A percentile compares a stretch with the other conserved stretches of the same genome.
Conservation (phyloP, 495 filamentous ascomycete species). For the Letharia columbiana region DNA sequence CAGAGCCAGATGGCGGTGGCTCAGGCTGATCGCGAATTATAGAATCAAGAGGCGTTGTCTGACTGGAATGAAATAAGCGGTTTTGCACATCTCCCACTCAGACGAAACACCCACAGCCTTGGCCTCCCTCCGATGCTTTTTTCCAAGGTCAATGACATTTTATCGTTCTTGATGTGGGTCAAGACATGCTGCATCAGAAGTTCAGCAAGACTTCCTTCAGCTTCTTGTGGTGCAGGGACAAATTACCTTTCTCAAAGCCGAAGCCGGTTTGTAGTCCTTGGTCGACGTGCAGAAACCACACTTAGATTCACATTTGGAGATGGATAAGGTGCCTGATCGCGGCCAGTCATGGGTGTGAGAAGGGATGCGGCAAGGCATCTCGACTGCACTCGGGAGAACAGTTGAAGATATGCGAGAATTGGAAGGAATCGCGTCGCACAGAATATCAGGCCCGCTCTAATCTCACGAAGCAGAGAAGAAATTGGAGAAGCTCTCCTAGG, state of each 20-base stretch:
- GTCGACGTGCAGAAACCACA: background rate
- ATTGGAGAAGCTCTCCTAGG: background rate
- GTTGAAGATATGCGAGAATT: too few species aligned
- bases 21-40: background rate
- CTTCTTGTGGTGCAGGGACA: background rate
- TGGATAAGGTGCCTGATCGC: background rate
- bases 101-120: background rate
- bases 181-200: background rate
- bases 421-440: background rate
- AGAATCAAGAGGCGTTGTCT: background rate
- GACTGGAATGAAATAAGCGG: background rate
- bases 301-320: conserved; percentile 3
- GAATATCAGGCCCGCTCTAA: background rate
- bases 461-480: background rate
- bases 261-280: conserved; percentile 8
- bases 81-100: background rate
- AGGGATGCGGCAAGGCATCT: background rate
- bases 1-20: background rate
- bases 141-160: background rate
- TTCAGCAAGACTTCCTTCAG: background rate
- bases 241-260: conserved; percentile 8
- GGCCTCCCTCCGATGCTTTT: background rate
- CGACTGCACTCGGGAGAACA: too few species aligned
- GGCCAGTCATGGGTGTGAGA: conserved; percentile 3
- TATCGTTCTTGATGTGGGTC: conserved; percentile 9